Evolutionary conservation across 345 rosid genomes (phyloP).

Genomic region (Camelina sativa): DNA sequence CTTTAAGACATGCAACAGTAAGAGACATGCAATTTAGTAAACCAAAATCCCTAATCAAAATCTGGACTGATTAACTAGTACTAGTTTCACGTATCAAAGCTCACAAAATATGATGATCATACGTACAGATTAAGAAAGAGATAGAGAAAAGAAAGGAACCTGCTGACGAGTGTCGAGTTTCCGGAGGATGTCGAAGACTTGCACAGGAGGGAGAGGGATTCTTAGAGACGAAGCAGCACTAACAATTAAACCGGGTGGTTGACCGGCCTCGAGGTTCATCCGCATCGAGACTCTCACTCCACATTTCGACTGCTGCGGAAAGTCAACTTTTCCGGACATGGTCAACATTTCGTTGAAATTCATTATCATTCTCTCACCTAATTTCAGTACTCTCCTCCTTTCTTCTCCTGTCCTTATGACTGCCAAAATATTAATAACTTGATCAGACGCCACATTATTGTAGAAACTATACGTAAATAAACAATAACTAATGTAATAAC

Average conservation of each 20-base stretch:
- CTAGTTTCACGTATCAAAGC: background rate
- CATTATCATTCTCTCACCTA: slow-evolving; percentile 72
- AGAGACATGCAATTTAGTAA: too few relatives aligned
- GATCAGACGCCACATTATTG: background rate
- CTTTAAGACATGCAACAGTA: background rate
- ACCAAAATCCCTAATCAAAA: background rate
- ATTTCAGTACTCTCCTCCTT: slow-evolving; percentile 55
- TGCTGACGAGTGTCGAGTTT: slow-evolving; percentile 48
- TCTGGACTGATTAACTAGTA: background rate
- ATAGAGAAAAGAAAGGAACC: slow-evolving; percentile 44
- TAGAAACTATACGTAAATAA: background rate
- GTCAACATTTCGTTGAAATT: slow-evolving; percentile 53
- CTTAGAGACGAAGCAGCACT: slow-evolving; percentile 68
- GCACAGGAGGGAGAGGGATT: slow-evolving; percentile 54
- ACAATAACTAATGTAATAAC: background rate
- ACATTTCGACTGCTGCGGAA: slow-evolving; percentile 52
- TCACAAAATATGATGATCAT: background rate
- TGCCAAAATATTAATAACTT: slow-evolving; percentile 22
- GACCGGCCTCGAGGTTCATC: slow-evolving; percentile 48
- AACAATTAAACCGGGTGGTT: slow-evolving; percentile 56
- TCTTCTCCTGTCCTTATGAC: slow-evolving; percentile 45
- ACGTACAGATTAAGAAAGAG: background rate
- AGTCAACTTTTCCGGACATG: slow-evolving; percentile 60
- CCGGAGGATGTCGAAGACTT: slow-evolving; percentile 53
- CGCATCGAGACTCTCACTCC: slow-evolving; percentile 66